Evolutionary conservation across 164 flowering plant genomes (phyloP).

Genomic region (Euptelea pleiosperma): DNA sequence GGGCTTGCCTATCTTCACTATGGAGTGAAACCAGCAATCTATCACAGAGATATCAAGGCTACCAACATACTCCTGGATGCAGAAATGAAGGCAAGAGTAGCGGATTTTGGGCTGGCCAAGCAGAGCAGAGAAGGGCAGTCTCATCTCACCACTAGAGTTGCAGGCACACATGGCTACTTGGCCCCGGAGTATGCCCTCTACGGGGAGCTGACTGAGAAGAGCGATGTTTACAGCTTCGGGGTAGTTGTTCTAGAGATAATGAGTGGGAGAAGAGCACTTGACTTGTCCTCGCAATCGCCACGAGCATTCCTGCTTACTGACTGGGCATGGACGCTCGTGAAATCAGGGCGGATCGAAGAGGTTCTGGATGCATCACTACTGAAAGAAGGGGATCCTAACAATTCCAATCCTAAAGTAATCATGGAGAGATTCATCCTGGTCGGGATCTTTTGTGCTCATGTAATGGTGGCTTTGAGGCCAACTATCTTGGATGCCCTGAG

Average conservation of each 20-base stretch:
- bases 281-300: constrained; percentile 39
- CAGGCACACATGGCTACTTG: constrained; percentile 84
- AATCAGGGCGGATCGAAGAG: constrained; percentile 45
- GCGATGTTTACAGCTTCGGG: constrained; percentile 88
- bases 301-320: constrained; percentile 59
- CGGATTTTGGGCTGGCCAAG: constrained; percentile 79
- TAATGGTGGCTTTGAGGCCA: constrained; percentile 83
- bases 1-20: constrained; percentile 78
- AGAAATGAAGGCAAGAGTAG: constrained; percentile 73
- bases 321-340: constrained; percentile 82
- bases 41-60: constrained; percentile 74
- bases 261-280: constrained; percentile 83
- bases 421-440: constrained; percentile 75
- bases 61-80: constrained; percentile 74
- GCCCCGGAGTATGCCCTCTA: constrained; percentile 90
- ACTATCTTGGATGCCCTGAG: constrained; percentile 66
- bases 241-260: constrained; percentile 71
- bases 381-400: constrained; percentile 25
- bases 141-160: constrained; percentile 82
- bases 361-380: constrained; percentile 50
- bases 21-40: constrained; percentile 79
- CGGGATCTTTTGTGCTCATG: constrained; percentile 85
- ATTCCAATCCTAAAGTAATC: constrained; percentile 42
- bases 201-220: constrained; percentile 83
- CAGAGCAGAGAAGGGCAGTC: constrained; percentile 74